phyloP scores from a whole-genome alignment of 352 stramenopile genomes.

The Halophytophthora batemanensis region DNA sequence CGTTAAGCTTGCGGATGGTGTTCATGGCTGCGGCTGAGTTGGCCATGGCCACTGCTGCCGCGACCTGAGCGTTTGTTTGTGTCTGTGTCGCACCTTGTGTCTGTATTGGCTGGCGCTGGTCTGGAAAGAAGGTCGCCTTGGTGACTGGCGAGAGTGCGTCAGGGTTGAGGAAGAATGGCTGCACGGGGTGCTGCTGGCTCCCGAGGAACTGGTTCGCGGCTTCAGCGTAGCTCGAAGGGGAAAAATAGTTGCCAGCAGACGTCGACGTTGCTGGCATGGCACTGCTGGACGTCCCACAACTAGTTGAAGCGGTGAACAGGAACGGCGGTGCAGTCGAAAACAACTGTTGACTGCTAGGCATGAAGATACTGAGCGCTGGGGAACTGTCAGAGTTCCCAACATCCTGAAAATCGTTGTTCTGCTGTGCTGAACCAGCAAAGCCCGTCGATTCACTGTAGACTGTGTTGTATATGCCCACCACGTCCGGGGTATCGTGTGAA shows the following conservation, averaged over 20 bases:
- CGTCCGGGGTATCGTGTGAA: slow-evolving; percentile 53
- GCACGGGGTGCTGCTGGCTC: slow-evolving; percentile 30
- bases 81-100: slow-evolving; percentile 20
- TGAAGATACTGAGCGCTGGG: slow-evolving; percentile 24
- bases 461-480: slow-evolving; percentile 66
- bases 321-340: slow-evolving; percentile 19
- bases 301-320: background rate
- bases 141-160: slow-evolving; percentile 39
- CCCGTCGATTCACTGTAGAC: slow-evolving; percentile 43
- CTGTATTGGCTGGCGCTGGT: slow-evolving; percentile 17
- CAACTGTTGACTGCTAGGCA: slow-evolving; percentile 16
- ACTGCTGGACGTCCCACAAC: no score
- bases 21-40: slow-evolving; percentile 54
- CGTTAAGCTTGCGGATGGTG: slow-evolving; percentile 54
- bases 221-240: slow-evolving; percentile 42
- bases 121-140: slow-evolving; percentile 27
- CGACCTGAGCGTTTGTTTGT: slow-evolving; percentile 35
- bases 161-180: slow-evolving; percentile 42
- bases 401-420: slow-evolving; percentile 12
- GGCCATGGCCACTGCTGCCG: slow-evolving; percentile 46
- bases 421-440: slow-evolving; percentile 16
- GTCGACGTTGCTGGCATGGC: background rate
- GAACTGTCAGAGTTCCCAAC: slow-evolving; percentile 21
- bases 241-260: slow-evolving; percentile 42
- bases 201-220: slow-evolving; percentile 30